Evolutionary conservation across 108 stramenopile species (phyloP), one percentile per base, ranked within the genome.

Genomic region (Cyclotella choctawhatcheeana): DNA sequence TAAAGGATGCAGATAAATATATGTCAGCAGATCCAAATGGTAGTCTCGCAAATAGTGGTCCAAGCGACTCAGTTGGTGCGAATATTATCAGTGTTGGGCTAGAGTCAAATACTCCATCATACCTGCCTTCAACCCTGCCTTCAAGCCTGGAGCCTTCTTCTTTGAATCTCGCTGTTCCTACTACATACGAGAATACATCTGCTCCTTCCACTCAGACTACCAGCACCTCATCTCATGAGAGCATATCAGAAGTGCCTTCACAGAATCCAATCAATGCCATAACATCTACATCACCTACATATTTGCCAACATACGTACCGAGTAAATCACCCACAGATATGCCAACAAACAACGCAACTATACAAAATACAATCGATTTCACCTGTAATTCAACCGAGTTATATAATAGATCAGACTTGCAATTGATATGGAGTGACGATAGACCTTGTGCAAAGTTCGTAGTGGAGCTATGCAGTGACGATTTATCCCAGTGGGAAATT

Each of bases 81-180:
- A n/a, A n/a, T n/a, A n/a, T n/a, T 2, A 13, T 30, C 30, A 56
- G 29, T 31, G 55, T 12, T 14, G 29, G 0, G 10, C 14, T 14
- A 5, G 55, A 56, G 10, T 56, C 55, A 30, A 56, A 8, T 31
- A 10, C 55, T 56, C 55, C 55, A 17, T 31, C 55, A 56, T 31
- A 12, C 10, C 55, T n/a, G 12, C 55, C 55, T 3, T 40, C 37
- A 52, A 22, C 21, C 51, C 18, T 1, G 10, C 10, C 29, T 30
- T 2, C 30, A 30, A 56, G 55, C 29, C 31, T 30, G 16, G n/a
- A n/a, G n/a, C n/a, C n/a, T n/a, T n/a, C n/a, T n/a, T n/a, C n/a
- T n/a, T n/a, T n/a, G n/a, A n/a, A n/a, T n/a, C n/a, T n/a, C n/a
- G n/a, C n/a, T n/a, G n/a, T n/a, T n/a, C n/a, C n/a, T 22, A 52